A percentile compares a stretch with the other conserved stretches of the same genome.
phyloP scores from a whole-genome alignment of 2,329 filamentous ascomycete genomes.

The Xylaria hypoxylon region DNA sequence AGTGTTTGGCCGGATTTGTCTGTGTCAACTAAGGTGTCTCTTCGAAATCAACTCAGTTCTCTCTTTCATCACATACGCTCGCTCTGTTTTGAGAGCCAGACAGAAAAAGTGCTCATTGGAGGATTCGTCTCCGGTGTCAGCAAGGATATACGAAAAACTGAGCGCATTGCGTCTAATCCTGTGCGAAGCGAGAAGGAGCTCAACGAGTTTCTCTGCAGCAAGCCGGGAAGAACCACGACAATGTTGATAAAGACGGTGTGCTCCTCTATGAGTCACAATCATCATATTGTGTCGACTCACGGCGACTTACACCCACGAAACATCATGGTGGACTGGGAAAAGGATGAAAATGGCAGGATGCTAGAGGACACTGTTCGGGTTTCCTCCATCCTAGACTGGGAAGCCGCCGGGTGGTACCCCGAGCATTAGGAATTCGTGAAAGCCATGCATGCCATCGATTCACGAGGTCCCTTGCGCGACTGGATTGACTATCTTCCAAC shows the following conservation, averaged over 20 bases:
- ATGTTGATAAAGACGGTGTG: not conserved
- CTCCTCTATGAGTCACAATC: slow-evolving; percentile 5
- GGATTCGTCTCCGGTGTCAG: slow-evolving; percentile 1
- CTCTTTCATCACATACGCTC: slow-evolving; percentile 10
- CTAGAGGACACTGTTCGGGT: slow-evolving; percentile 10
- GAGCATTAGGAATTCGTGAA: slow-evolving; percentile 15
- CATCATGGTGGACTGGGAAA: slow-evolving; percentile 1
- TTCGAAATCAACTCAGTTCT: slow-evolving; percentile 16
- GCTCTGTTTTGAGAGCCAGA: not conserved
- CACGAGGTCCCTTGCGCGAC: slow-evolving; percentile 9
- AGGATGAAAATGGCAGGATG: slow-evolving; percentile 5
- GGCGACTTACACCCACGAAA: too few relatives aligned
- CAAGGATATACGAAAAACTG: slow-evolving; percentile 11
- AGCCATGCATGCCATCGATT: slow-evolving; percentile 7
- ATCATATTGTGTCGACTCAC: slow-evolving; percentile 1
- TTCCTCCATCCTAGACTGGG: slow-evolving; percentile 5
- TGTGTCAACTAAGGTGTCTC: slow-evolving; percentile 2
- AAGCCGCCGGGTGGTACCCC: slow-evolving; percentile 15
- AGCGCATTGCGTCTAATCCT: slow-evolving; percentile 1
- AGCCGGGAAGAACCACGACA: slow-evolving; percentile 3
- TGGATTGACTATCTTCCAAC: slow-evolving; percentile 17
- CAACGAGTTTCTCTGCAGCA: slow-evolving; percentile 12
- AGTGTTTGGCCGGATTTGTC: slow-evolving; percentile 13
- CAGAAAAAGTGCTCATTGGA: too few relatives aligned
- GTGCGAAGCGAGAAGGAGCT: slow-evolving; percentile 13